phyloP scores from a whole-genome alignment of 2,329 filamentous ascomycete genomes.

The Drechslerella coelobrocha region DNA sequence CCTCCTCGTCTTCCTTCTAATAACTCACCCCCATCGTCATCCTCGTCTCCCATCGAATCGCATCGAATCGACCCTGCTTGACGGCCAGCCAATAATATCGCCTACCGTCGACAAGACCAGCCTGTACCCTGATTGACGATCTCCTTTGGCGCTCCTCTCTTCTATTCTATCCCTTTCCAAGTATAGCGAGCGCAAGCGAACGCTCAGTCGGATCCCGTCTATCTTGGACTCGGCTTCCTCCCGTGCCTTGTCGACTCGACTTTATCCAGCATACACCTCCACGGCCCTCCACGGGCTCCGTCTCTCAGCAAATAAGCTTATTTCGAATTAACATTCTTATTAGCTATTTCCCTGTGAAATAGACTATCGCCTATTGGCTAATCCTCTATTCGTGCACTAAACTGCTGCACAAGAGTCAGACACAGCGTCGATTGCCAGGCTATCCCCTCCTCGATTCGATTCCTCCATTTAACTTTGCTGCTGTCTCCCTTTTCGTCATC shows the following conservation, averaged over 20 bases:
- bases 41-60: conserved; percentile 18
- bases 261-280: conserved; percentile 1
- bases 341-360: conserved; percentile 22
- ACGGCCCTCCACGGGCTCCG: too few relatives aligned
- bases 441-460: conserved; percentile 24
- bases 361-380: conserved; percentile 33
- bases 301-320: conserved; percentile 35
- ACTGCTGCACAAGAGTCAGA: conserved; percentile 34
- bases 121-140: conserved; percentile 27
- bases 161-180: conserved; percentile 35
- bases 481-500: conserved; percentile 47
- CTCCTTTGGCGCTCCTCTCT: conserved; percentile 31
- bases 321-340: conserved; percentile 23
- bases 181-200: conserved; percentile 45
- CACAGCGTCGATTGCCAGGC: conserved; percentile 12
- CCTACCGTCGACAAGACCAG: conserved; percentile 18
- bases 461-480: conserved; percentile 49
- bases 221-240: conserved; percentile 5
- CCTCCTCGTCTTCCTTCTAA: too few relatives aligned
- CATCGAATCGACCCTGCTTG: conserved; percentile 29
- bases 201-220: conserved; percentile 25
- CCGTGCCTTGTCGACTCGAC: conserved; percentile 15
- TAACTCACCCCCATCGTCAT: too few relatives aligned
- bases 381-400: conserved; percentile 21
- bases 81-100: conserved; percentile 29